Evolutionary conservation across 371 early-diverging fungal genomes (phyloP).

Genomic region (Parasitella parasitica): DNA sequence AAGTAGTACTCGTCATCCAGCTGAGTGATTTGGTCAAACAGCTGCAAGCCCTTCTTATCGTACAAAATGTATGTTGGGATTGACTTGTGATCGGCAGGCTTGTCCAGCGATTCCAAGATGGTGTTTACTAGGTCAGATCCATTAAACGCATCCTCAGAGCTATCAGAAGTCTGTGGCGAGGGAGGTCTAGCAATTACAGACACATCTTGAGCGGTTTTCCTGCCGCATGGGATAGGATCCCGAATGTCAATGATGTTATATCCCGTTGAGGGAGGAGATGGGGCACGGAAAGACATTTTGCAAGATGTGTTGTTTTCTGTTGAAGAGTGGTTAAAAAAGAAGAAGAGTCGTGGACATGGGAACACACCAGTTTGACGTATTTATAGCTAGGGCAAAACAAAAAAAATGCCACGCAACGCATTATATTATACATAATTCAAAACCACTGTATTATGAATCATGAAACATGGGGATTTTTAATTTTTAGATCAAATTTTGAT

Average conservation of each 20-base stretch:
- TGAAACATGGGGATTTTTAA: background rate
- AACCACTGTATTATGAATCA: background rate
- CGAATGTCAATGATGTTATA: slow-evolving; percentile 46
- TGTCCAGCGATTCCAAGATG: slow-evolving; percentile 47
- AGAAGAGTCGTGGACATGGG: background rate
- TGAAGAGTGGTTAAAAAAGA: slow-evolving; percentile 13
- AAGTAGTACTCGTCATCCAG: slow-evolving; percentile 81
- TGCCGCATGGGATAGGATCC: background rate
- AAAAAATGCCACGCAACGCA: slow-evolving; percentile 1
- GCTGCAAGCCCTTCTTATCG: slow-evolving; percentile 78
- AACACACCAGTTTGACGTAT: background rate
- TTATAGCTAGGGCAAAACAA: background rate
- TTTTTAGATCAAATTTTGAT: background rate
- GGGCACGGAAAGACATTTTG: slow-evolving; percentile 18
- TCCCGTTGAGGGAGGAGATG: slow-evolving; percentile 30
- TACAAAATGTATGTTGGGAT: slow-evolving; percentile 81
- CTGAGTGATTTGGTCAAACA: slow-evolving; percentile 89
- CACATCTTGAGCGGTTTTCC: background rate
- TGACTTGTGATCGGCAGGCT: slow-evolving; percentile 39
- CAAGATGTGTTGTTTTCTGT: slow-evolving; percentile 6
- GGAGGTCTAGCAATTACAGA: slow-evolving; percentile 16
- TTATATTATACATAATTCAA: too few relatives aligned
- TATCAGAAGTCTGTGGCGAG: slow-evolving; percentile 30
- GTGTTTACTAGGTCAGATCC: slow-evolving; percentile 42
- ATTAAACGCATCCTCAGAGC: slow-evolving; percentile 42